Evolutionary conservation across 106 monocot species (phyloP).

Genomic region (Dendrobium catenatum): DNA sequence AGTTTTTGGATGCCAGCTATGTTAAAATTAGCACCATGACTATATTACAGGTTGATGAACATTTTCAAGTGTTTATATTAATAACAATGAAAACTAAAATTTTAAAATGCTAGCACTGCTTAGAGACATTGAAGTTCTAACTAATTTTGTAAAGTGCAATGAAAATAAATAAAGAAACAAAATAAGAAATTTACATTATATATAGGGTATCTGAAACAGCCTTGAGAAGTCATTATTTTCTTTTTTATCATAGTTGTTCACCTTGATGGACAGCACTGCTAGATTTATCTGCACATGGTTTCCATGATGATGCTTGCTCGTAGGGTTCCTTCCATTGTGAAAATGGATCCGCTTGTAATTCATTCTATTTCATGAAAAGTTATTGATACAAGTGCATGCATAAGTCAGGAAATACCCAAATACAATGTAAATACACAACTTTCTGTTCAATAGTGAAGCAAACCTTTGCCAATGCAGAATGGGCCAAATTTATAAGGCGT

Average conservation of each 20-base stretch:
- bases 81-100: neutral
- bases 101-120: neutral
- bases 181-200: neutral
- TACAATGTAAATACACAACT: neutral
- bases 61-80: neutral
- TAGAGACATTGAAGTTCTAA: neutral
- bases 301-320: slow-evolving; percentile 38
- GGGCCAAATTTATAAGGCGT: slow-evolving; percentile 35
- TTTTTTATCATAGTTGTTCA: slow-evolving; percentile 10
- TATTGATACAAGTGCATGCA: neutral
- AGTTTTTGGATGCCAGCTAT: neutral
- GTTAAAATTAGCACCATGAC: neutral
- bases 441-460: neutral
- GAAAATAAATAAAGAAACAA: neutral
- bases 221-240: neutral
- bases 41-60: neutral
- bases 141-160: neutral
- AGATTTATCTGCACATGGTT: slow-evolving; percentile 52
- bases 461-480: slow-evolving; percentile 36
- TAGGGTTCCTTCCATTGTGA: slow-evolving; percentile 44
- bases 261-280: slow-evolving; percentile 28
- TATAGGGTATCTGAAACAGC: neutral
- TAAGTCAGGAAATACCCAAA: neutral
- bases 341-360: slow-evolving; percentile 18
- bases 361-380: slow-evolving; percentile 27